Base-by-base conservation (phyloP, 2,329 filamentous ascomycete genomes). In the Diaporthe sp. region DNA sequence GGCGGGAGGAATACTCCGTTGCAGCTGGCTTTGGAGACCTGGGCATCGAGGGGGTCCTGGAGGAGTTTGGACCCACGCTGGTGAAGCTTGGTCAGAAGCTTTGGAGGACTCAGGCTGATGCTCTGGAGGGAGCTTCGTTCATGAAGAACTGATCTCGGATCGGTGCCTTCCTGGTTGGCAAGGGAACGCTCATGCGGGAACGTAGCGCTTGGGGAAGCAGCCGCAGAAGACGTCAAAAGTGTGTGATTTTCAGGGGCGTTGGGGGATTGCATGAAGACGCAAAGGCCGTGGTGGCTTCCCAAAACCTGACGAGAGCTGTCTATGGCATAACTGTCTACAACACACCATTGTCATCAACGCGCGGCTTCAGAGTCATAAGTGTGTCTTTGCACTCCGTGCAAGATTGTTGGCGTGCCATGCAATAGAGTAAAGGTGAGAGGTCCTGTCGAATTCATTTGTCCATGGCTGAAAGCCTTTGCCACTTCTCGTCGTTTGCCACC, bases 61-160 rank as follows among this genome's bases (percentile, higher is more conserved):
- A 81, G 2, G 79, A 82, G 4, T 87, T 87, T 75, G 85, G 86
- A 0, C 51, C 76, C 1, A 71, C 78, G 65, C 78, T 87, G 12
- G 75, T 84, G 12, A 61, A 57, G 17, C 60, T 85, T 71, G 84
- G 81, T 1, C 80, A 70, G 51, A 42, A 65, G 5, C 76, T 85
- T 9, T 88, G 85, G 85, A 76, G 78, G 17, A 80, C 79, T 4
- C 85, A 86, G 78, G 82, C 81, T 5, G 72, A 82, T 12, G 83
- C 82, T 17, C 77, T 85, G 2, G 78, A 74, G 20, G 78, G 75
- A 10, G 80, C 82, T 25, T 73, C 81, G 4, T 85, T 82, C 51
- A 80, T 81, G 63, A 72, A 51, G 34, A 39, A 20, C n/a, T 25
- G 47, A 63, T 53, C 0, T 1, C 6, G 7, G 13, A 1, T 17